phyloP scores from a whole-genome alignment of 768 basidiomycete genomes.

The Rhizopogon salebrosus region DNA sequence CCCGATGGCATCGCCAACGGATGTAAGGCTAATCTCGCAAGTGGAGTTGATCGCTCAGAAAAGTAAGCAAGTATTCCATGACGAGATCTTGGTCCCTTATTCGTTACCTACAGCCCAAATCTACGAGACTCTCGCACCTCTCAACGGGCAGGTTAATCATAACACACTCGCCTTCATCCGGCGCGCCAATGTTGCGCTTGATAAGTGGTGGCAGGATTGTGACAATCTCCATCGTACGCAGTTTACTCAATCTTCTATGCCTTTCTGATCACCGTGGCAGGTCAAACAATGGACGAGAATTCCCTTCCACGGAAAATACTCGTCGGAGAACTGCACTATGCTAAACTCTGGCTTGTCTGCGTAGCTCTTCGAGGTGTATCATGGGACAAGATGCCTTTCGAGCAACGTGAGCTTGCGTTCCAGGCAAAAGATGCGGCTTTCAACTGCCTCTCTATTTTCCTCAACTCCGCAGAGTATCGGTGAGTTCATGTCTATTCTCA shows the following conservation, averaged over 20 bases:
- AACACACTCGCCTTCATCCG: constrained; percentile 84
- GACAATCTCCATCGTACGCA: constrained; percentile 74
- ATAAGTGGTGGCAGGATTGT: constrained; percentile 89
- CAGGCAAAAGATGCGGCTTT: constrained; percentile 92
- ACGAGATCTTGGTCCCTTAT: constrained; percentile 2
- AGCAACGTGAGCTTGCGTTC: constrained; percentile 92
- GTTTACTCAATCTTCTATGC: background rate
- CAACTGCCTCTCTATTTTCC: constrained; percentile 78
- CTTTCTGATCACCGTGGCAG: constrained; percentile 29
- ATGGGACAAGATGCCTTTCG: constrained; percentile 96
- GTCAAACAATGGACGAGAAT: constrained; percentile 79
- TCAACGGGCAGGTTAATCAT: constrained; percentile 83
- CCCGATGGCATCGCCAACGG: constrained; percentile 85
- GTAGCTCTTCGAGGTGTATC: constrained; percentile 86
- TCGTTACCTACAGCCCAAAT: constrained; percentile 65
- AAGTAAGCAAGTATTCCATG: constrained; percentile 44
- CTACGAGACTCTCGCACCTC: constrained; percentile 80
- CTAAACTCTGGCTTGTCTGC: constrained; percentile 93
- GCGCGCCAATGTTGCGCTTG: constrained; percentile 78
- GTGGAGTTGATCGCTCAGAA: constrained; percentile 91
- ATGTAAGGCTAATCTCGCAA: constrained; percentile 80
- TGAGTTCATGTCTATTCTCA: constrained; percentile 25
- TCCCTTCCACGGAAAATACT: constrained; percentile 83
- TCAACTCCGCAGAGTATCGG: constrained; percentile 79
- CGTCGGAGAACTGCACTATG: constrained; percentile 84